phyloP scores from a whole-genome alignment of 768 basidiomycete genomes.

The Boletellus ananas region DNA sequence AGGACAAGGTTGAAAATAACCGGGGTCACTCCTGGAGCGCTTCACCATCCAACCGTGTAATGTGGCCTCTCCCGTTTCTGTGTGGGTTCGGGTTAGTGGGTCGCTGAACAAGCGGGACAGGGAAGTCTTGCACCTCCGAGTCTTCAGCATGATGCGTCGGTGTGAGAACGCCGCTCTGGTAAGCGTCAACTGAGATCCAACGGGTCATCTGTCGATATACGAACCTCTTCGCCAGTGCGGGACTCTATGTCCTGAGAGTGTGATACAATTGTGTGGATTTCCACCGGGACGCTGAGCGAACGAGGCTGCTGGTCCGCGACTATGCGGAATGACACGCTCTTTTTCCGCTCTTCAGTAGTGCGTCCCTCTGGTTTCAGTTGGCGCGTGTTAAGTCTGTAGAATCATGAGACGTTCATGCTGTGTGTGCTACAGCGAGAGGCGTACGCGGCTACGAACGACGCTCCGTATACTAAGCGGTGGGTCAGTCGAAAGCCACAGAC shows the following conservation, averaged over 20 bases:
- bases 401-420: constrained; percentile 8
- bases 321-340: constrained; percentile 27
- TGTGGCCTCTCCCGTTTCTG: constrained; percentile 2
- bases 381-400: constrained; percentile 56
- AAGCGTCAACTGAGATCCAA: neutral
- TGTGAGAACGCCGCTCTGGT: neutral
- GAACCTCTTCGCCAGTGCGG: constrained; percentile 5
- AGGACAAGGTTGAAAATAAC: neutral
- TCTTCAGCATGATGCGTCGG: neutral
- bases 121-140: constrained; percentile 2
- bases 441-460: constrained; percentile 65
- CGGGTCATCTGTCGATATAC: neutral
- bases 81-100: neutral
- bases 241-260: neutral
- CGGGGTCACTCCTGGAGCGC: neutral
- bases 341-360: constrained; percentile 40
- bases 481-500: neutral
- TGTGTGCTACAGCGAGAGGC: constrained; percentile 13
- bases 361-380: constrained; percentile 50
- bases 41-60: constrained; percentile 12
- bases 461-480: constrained; percentile 48
- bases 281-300: constrained; percentile 4
- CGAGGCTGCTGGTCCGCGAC: constrained; percentile 6
- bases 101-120: neutral
- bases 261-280: neutral